Conservation (phyloP, 2,329 filamentous ascomycete species). For the Scolecobasidium constrictum region DNA sequence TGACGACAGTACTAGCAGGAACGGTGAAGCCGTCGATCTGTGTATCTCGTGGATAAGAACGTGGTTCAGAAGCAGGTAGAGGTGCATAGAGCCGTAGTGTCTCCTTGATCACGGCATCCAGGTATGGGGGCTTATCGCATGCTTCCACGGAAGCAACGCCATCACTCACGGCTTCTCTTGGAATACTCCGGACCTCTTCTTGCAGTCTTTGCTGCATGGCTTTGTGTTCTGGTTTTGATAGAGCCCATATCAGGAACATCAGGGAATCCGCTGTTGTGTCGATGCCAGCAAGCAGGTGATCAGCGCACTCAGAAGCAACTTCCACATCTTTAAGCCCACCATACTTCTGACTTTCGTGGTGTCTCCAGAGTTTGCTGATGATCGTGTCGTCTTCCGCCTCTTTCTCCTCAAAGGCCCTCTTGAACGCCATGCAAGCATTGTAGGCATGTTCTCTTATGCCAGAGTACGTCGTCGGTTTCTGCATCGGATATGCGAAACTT, state of each 20-base stretch:
- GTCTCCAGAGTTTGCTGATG: constrained; percentile 27
- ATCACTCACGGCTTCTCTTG: constrained; percentile 14
- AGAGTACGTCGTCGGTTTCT: constrained; percentile 41
- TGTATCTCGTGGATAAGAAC: constrained; percentile 26
- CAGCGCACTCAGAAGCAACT: constrained; percentile 42
- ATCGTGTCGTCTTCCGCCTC: constrained; percentile 21
- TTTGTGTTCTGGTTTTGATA: constrained; percentile 34
- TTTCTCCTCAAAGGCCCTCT: constrained; percentile 15
- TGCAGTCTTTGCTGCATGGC: constrained; percentile 34
- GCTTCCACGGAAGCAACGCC: constrained; percentile 25
- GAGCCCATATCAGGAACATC: constrained; percentile 25
- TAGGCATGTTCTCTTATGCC: constrained; percentile 37
- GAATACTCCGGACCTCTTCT: constrained; percentile 28
- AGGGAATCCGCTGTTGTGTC: constrained; percentile 24
- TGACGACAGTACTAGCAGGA: constrained; percentile 25
- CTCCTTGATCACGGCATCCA: constrained; percentile 41
- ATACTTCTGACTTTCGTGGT: constrained; percentile 18
- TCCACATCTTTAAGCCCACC: constrained; percentile 30
- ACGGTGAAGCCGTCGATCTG: constrained; percentile 26
- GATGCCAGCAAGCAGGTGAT: constrained; percentile 35
- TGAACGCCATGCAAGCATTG: constrained; percentile 21
- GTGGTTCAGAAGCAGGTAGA: constrained; percentile 40
- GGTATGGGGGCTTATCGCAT: constrained; percentile 30
- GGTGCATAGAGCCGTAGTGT: constrained; percentile 39
- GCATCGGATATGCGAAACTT: constrained; percentile 35